Evolutionary conservation across 2,329 filamentous ascomycete species (phyloP).

Genomic region (Periconia macrospinosa): DNA sequence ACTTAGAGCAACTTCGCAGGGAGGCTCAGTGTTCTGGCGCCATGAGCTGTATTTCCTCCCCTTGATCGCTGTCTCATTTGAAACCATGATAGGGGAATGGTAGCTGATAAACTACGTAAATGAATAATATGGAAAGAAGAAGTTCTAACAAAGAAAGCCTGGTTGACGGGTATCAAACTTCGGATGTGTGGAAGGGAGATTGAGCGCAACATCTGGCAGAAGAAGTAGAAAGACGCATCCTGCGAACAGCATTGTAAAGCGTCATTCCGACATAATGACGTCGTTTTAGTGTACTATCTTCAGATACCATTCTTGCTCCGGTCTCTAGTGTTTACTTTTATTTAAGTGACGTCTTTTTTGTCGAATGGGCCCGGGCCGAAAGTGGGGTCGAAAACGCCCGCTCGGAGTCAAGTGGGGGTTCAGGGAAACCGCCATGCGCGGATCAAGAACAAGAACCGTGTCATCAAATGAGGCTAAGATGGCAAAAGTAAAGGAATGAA

Average conservation of each 20-base stretch:
- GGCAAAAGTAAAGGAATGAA: too few relatives aligned
- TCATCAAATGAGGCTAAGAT: too few relatives aligned
- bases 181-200: too few relatives aligned
- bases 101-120: neutral
- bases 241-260: too few relatives aligned
- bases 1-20: slow-evolving; percentile 18
- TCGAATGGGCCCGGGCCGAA: neutral
- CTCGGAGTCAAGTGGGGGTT: neutral
- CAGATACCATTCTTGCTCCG: neutral
- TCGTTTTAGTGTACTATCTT: neutral
- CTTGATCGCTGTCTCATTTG: neutral
- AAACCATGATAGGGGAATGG: neutral
- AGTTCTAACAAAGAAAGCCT: too few relatives aligned
- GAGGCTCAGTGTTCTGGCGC: slow-evolving; percentile 22
- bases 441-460: too few relatives aligned
- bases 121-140: neutral
- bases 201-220: too few relatives aligned
- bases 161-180: too few relatives aligned
- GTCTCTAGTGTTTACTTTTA: too few relatives aligned
- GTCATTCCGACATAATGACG: slow-evolving; percentile 4
- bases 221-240: too few relatives aligned
- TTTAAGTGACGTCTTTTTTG: too few relatives aligned
- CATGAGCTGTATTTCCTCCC: slow-evolving; percentile 16
- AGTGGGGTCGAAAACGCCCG: neutral
- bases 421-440: neutral